Base-by-base conservation (phyloP, 495 filamentous ascomycete species). In the Xanthoparmelia taractica region DNA sequence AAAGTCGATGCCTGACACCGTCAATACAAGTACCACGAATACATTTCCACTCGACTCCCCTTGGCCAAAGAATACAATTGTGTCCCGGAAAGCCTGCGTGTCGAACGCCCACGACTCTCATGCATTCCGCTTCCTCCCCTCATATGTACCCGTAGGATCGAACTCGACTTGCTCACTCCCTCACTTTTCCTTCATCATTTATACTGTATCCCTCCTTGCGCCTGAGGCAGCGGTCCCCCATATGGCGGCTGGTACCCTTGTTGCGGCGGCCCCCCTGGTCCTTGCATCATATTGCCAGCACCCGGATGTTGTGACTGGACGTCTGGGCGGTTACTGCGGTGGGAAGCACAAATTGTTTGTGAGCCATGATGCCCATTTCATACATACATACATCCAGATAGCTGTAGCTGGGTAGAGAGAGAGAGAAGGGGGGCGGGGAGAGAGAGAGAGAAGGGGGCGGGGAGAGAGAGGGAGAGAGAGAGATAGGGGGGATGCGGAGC, bases 251-350 rank as follows among this genome's bases (percentile, higher is more conserved):
- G 63, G 60, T 52, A 64, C 34, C 58, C 65, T n/a, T 43, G 38
- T 2, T 43, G 61, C 27, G 57, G 57, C 10, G 65, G 61, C 34
- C 60, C 65, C 15, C 54, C 61, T 8, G 33, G 31, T 48, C 54
- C 59, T 8, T 25, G 40, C 38, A 66, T 61, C 38, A 61, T 60
- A 11, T 48, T 29, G 37, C 66, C 66, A 7, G 61, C 61, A 40
- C 66, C 65, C 1, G 58, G 61, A 54, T 63, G 58, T 48, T 71
- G 69, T 23, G 69, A 69, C 57, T 71, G 67, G 4, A 71, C 67
- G n/a, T 71, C 69, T 7, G 69, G 69, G 57, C 69, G 64, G 34
- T 63, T 65, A 58, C 65, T 70, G 27, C 8, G 11, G 7, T 15
- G 8, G 3, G 15, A 11, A 47, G 48, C 5, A 63, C 43, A 12